Evolutionary conservation across 2,329 filamentous ascomycete species (phyloP).

Genomic region (Aschersonia sp.): DNA sequence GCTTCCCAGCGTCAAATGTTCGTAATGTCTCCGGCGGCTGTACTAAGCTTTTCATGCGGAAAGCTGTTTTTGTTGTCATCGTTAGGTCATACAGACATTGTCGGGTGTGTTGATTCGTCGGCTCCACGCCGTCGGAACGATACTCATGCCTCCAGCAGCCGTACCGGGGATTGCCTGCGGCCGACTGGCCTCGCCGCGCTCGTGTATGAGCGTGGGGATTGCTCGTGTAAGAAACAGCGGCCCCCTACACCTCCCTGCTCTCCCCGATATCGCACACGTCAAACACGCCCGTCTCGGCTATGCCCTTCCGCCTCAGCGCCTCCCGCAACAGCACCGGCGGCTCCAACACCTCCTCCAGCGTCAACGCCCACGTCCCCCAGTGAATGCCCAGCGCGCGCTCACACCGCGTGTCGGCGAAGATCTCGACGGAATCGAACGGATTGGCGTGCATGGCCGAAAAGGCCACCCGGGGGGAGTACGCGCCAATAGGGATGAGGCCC

Average conservation of each 20-base stretch:
- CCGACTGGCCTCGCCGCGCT: no score
- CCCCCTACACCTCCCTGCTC: conserved; percentile 54
- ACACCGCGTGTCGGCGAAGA: conserved; percentile 75
- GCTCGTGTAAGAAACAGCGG: no score
- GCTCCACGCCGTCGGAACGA: no score
- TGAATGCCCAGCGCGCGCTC: conserved; percentile 72
- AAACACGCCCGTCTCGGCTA: conserved; percentile 61
- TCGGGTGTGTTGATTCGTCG: no score
- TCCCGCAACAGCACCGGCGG: conserved; percentile 60
- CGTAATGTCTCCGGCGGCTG: no score
- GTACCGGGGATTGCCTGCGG: no score
- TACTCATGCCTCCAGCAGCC: no score
- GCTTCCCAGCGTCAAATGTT: no score
- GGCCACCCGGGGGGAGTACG: conserved; percentile 58
- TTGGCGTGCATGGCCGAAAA: conserved; percentile 78
- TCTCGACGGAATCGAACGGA: conserved; percentile 77
- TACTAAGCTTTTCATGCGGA: no score
- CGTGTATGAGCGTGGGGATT: no score
- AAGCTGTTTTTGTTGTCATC: no score
- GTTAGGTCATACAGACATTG: no score
- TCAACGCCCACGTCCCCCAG: conserved; percentile 85
- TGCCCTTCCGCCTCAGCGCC: conserved; percentile 51
- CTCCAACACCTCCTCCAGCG: conserved; percentile 72
- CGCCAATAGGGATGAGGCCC: conserved; percentile 85
- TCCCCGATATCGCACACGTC: conserved; percentile 77